Base-by-base conservation (phyloP, 805 yeast genomes). In the Sungouiozyma ichnusensis region DNA sequence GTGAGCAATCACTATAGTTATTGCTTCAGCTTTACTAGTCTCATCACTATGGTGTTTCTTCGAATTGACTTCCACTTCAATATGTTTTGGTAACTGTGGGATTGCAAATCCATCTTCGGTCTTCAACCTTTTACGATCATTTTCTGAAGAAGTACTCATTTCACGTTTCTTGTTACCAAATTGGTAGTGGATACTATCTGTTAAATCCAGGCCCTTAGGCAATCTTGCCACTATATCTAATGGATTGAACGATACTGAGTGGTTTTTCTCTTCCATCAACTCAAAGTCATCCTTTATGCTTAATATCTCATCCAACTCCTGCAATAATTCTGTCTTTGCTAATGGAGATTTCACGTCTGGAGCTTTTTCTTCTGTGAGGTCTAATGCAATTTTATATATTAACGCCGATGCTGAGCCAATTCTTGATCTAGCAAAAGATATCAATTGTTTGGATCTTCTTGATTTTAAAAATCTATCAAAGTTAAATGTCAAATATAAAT, bases 321-420 rank as follows among this genome's bases (percentile, higher is more conserved):
- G 69, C 14, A 77, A 63, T 33, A 76, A 51, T 1, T 79, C 81
- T 14, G 78, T 69, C 36, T 66, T 54, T 13, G 63, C 53, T 33
- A 73, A 60, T 7, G 71, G 72, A 43, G 72, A 55, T 4, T 47
- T 48, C 9, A 55, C 44, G n/a, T 60, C 60, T 6, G 76, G 74
- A 4, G 81, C 72, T 38, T 64, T 65, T 48, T 65, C 69, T 57
- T 86, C 96, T 16, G 83, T 67, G 33, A 72, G 55, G 15, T 61
- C 49, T 44, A 92, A 69, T 3, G 79, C 76, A 9, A 69, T 59
- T 37, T 68, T 67, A 56, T 84, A 90, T 9, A 92, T 70, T 36
- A 68, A 61, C 0, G 92, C 70, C 0, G 94, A 69, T 2, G 82
- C 60, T 5, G 70, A 62, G 2, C 97, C 97, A 27, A 87, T 62